A percentile compares a stretch with the other conserved stretches of the same genome.
These are phyloP conservation scores for Flammula alnicola DNA, from an alignment of 1,284 basidiomycete species.

Conservation along the genomic window DNA sequence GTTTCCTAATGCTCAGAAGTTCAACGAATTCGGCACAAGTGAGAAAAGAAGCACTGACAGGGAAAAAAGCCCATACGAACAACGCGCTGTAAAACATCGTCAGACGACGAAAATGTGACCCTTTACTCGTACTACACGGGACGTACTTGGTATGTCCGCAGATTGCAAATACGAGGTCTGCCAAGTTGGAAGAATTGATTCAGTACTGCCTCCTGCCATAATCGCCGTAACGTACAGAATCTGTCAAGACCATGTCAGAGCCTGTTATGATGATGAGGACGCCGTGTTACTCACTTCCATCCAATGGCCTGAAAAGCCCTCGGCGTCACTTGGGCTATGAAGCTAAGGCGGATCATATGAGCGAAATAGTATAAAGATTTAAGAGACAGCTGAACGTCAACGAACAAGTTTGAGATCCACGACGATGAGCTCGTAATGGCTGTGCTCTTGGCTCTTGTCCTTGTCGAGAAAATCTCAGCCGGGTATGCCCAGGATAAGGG, in stretches of 20 bases:
- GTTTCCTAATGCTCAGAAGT: slow-evolving; percentile 44
- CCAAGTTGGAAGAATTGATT: too few relatives aligned
- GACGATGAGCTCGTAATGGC: slow-evolving; percentile 58
- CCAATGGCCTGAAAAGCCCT: slow-evolving; percentile 53
- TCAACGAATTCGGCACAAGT: neutral
- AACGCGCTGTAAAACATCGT: slow-evolving; percentile 41
- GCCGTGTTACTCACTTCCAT: slow-evolving; percentile 40
- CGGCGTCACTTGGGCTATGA: slow-evolving; percentile 54
- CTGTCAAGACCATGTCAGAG: too few relatives aligned
- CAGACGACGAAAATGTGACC: neutral
- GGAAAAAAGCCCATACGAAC: slow-evolving; percentile 56
- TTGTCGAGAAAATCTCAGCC: slow-evolving; percentile 53
- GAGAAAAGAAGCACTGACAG: slow-evolving; percentile 25
- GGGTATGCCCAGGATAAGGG: slow-evolving; percentile 57
- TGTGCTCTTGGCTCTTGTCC: slow-evolving; percentile 64
- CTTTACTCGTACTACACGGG: neutral
- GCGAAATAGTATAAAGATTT: neutral
- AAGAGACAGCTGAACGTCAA: slow-evolving; percentile 10
- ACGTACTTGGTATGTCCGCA: slow-evolving; percentile 60
- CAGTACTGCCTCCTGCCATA: too few relatives aligned
- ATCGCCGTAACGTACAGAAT: too few relatives aligned
- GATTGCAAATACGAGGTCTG: slow-evolving; percentile 62
- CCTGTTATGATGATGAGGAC: neutral
- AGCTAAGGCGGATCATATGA: slow-evolving; percentile 26
- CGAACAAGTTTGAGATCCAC: slow-evolving; percentile 55